Conservation (phyloP, 768 basidiomycete species). For the Hebeloma cylindrosporum region DNA sequence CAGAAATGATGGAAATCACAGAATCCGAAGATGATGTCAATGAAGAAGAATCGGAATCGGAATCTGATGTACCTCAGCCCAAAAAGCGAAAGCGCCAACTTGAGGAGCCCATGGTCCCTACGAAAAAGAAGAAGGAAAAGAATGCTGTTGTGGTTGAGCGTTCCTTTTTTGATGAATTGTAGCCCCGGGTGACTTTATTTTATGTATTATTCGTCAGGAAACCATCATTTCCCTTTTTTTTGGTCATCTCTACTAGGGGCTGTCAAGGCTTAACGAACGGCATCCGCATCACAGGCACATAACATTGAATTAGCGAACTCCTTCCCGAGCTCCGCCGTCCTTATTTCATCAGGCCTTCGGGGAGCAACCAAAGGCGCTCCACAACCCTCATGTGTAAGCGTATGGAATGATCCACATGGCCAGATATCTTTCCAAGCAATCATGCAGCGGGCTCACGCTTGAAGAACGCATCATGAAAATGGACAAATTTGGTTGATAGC, state of each 20-base stretch:
- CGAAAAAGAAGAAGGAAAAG: conserved; percentile 58
- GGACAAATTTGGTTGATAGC: too few species aligned
- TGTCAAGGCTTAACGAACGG: too few species aligned
- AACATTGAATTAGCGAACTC: too few species aligned
- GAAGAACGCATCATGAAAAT: too few species aligned
- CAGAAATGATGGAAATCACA: conserved; percentile 8
- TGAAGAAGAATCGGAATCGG: conserved; percentile 27
- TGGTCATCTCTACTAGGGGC: background rate
- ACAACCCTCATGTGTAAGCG: too few species aligned
- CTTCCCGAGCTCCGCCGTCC: too few species aligned
- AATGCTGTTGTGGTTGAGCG: conserved; percentile 58
- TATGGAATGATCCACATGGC: too few species aligned
- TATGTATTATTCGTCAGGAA: conserved; percentile 3
- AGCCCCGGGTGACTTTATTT: conserved; percentile 18
- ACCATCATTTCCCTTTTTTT: conserved; percentile 1
- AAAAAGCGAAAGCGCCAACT: conserved; percentile 60
- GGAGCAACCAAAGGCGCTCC: too few species aligned
- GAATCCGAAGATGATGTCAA: conserved; percentile 24
- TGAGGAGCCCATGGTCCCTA: conserved; percentile 43
- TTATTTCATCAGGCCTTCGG: too few species aligned
- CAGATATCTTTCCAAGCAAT: too few species aligned
- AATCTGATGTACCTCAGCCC: conserved; percentile 29
- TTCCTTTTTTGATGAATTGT: conserved; percentile 70
- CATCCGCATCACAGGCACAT: too few species aligned
- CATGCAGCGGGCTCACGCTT: too few species aligned